These are phyloP conservation scores for Porodaedalea pini DNA, from an alignment of 1,284 basidiomycete genomes.

Conservation along the genomic window DNA sequence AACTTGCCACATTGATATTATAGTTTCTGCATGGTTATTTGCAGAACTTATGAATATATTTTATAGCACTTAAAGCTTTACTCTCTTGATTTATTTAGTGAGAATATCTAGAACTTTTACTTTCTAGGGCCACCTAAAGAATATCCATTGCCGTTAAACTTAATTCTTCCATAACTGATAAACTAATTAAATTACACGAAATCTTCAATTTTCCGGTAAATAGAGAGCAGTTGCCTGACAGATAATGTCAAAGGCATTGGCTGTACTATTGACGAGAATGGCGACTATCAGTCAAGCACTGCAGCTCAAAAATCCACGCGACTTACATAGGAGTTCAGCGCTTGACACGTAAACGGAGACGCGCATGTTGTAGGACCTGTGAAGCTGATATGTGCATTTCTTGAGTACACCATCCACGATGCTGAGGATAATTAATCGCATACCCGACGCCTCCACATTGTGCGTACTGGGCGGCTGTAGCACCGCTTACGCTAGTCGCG, in stretches of 20 bases:
- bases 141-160: too few species aligned
- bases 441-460: slow-evolving; percentile 19
- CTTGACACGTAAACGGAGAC: slow-evolving; percentile 16
- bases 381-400: slow-evolving; percentile 6
- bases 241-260: slow-evolving; percentile 10
- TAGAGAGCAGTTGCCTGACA: too few species aligned
- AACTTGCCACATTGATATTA: too few species aligned
- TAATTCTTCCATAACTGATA: too few species aligned
- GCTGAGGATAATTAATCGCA: background rate
- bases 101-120: too few species aligned
- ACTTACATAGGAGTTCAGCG: slow-evolving; percentile 16
- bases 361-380: slow-evolving; percentile 16
- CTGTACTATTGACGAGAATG: slow-evolving; percentile 9
- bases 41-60: too few species aligned
- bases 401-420: background rate
- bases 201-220: too few species aligned
- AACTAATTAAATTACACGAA: too few species aligned
- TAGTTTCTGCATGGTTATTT: too few species aligned
- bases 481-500: background rate
- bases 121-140: too few species aligned
- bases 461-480: slow-evolving; percentile 18
- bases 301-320: background rate
- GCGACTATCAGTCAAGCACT: background rate
- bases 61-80: too few species aligned
- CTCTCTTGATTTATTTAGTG: too few species aligned